Percentiles rank a stretch among this genome's conserved stretches.
phyloP scores from a whole-genome alignment of 202 grass and related monocot species.

The Dendrocalamus latiflorus region DNA sequence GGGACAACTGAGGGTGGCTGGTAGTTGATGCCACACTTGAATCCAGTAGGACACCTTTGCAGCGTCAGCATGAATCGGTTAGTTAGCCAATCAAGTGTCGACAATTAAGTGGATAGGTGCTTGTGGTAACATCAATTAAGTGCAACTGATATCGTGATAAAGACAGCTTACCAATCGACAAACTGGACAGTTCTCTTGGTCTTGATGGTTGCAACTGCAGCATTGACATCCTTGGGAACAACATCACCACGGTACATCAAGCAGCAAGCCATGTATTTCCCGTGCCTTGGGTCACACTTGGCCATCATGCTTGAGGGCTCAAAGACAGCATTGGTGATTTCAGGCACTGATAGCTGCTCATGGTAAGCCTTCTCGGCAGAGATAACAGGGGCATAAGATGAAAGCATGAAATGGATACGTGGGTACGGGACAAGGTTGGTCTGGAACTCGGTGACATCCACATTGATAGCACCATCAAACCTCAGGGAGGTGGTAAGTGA shows the following conservation, averaged over 20 bases:
- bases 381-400: constrained; percentile 90
- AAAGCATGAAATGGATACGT: constrained; percentile 97
- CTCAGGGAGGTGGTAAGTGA: constrained; percentile 91
- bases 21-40: constrained; percentile 98
- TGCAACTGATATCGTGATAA: constrained; percentile 13
- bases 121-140: constrained; percentile 19
- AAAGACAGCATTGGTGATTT: constrained; percentile 96
- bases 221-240: constrained; percentile 97
- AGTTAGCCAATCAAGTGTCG: constrained; percentile 26
- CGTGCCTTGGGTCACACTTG: constrained; percentile 92
- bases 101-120: constrained; percentile 4
- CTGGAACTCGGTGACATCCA: constrained; percentile 93
- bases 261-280: constrained; percentile 97
- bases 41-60: constrained; percentile 92
- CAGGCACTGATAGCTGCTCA: constrained; percentile 90
- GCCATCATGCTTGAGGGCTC: constrained; percentile 99
- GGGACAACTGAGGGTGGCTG: constrained; percentile 91
- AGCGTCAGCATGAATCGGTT: constrained; percentile 5
- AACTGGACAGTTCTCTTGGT: constrained; percentile 99
- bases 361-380: constrained; percentile 97
- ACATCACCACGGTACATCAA: constrained; percentile 98
- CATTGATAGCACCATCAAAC: constrained; percentile 96
- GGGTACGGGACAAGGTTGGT: constrained; percentile 97
- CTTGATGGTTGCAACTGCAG: constrained; percentile 89
- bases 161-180: constrained; percentile 74